Evolutionary conservation across 129 eudicot species (phyloP).

Genomic region (Escallonia herrerae): DNA sequence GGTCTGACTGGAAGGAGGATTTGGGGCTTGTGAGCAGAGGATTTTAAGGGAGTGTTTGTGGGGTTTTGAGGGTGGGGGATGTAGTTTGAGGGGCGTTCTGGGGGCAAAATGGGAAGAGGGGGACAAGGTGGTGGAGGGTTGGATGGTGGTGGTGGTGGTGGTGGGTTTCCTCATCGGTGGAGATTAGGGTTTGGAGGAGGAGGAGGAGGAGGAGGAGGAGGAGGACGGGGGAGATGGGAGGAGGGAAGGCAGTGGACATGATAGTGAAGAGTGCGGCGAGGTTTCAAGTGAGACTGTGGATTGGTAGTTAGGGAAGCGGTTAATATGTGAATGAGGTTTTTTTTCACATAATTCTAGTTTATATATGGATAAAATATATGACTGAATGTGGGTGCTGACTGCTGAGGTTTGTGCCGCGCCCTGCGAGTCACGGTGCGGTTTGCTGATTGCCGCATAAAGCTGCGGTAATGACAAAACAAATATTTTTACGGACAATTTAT

Average conservation of each 20-base stretch:
- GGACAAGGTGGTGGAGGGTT: slow-evolving; percentile 17
- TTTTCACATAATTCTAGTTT: slow-evolving; percentile 28
- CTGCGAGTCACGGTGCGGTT: neutral
- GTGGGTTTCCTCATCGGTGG: slow-evolving; percentile 36
- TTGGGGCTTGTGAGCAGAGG: slow-evolving; percentile 40
- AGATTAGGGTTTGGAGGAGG: slow-evolving; percentile 40
- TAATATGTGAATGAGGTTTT: slow-evolving; percentile 64
- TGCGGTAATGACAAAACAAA: neutral
- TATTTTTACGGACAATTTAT: neutral
- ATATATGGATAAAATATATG: slow-evolving; percentile 8
- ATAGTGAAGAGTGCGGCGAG: slow-evolving; percentile 16
- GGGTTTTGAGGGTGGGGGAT: slow-evolving; percentile 37
- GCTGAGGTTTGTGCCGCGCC: neutral
- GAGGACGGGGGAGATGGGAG: neutral
- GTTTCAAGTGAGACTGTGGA: slow-evolving; percentile 31
- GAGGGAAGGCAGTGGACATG: slow-evolving; percentile 36
- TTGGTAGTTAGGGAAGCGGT: slow-evolving; percentile 44
- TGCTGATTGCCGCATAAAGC: neutral
- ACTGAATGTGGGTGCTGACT: neutral
- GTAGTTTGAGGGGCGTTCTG: slow-evolving; percentile 25
- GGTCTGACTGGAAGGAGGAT: slow-evolving; percentile 21
- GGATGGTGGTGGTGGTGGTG: slow-evolving; percentile 33
- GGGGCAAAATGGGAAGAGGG: slow-evolving; percentile 36
- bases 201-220: neutral
- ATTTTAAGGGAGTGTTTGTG: slow-evolving; percentile 20